Percentiles rank a stretch among this genome's conserved stretches.
phyloP scores from a whole-genome alignment of 257 asterid species.

The Plantago elongata region DNA sequence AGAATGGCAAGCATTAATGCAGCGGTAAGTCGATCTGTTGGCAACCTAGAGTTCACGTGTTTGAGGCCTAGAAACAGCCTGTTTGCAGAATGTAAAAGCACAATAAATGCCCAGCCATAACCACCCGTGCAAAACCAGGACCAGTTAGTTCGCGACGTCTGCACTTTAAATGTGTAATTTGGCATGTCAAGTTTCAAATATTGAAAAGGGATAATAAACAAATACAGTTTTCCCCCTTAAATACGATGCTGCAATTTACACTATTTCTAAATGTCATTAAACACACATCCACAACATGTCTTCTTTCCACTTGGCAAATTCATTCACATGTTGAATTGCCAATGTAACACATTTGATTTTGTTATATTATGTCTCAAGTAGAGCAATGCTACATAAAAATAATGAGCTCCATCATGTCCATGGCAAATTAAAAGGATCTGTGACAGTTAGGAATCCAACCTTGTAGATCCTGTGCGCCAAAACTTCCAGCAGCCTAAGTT shows the following conservation, averaged over 20 bases:
- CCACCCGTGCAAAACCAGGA: too few relatives aligned
- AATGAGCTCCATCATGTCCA: neutral
- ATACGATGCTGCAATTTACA: neutral
- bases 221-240: too few relatives aligned
- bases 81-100: too few relatives aligned
- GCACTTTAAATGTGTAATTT: neutral
- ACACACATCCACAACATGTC: neutral
- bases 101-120: too few relatives aligned
- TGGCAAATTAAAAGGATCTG: neutral
- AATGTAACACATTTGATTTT: neutral
- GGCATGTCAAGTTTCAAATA: neutral
- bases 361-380: neutral
- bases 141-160: neutral
- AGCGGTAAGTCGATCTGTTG: too few relatives aligned
- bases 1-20: too few relatives aligned
- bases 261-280: neutral
- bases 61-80: too few relatives aligned
- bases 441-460: slow-evolving; percentile 31
- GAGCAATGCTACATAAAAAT: neutral
- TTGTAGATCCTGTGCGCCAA: slow-evolving; percentile 57
- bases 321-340: neutral
- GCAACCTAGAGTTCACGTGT: too few relatives aligned
- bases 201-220: too few relatives aligned
- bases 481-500: slow-evolving; percentile 61
- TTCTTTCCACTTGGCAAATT: neutral